These are phyloP conservation scores for Cordyceps sp. DNA, from an alignment of 2,329 filamentous ascomycete genomes.

Conservation along the genomic window DNA sequence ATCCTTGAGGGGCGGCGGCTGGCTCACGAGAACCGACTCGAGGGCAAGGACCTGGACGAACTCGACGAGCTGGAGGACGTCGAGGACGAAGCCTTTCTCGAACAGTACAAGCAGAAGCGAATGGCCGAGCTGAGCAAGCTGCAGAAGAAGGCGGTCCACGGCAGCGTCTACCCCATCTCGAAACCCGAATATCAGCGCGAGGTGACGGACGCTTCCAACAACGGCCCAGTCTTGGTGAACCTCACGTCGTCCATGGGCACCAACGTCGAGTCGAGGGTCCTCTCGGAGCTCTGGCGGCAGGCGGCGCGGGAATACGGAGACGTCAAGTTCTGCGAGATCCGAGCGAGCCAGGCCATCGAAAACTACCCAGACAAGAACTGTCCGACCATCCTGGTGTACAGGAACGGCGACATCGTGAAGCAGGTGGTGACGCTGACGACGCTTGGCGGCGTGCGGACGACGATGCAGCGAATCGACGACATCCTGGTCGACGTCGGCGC, in stretches of 20 bases:
- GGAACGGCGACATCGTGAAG: constrained; percentile 78
- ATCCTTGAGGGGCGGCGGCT: constrained; percentile 66
- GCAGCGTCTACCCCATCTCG: constrained; percentile 81
- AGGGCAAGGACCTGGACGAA: constrained; percentile 89
- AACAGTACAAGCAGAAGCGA: constrained; percentile 75
- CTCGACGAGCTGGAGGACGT: constrained; percentile 87
- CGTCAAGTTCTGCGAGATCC: constrained; percentile 94
- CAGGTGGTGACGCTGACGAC: constrained; percentile 83
- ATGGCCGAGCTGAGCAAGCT: constrained; percentile 66
- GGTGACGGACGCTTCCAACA: constrained; percentile 76
- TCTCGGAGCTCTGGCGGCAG: constrained; percentile 75
- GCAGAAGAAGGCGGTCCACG: constrained; percentile 63
- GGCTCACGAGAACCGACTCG: constrained; percentile 81
- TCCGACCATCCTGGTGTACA: constrained; percentile 84
- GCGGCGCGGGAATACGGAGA: constrained; percentile 77
- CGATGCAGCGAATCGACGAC: constrained; percentile 60
- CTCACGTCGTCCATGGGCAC: constrained; percentile 62
- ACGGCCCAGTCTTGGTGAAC: constrained; percentile 57
- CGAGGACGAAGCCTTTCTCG: constrained; percentile 83
- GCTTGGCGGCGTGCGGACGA: constrained; percentile 55
- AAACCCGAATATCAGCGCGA: constrained; percentile 88
- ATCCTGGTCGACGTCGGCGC: constrained; percentile 72
- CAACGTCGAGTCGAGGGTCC: constrained; percentile 70
- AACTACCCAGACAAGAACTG: constrained; percentile 92
- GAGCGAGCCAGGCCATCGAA: constrained; percentile 83